Percentiles rank a stretch among this genome's conserved stretches.
phyloP scores from a whole-genome alignment of 1,284 basidiomycete species.

The Ustilago trichophora region DNA sequence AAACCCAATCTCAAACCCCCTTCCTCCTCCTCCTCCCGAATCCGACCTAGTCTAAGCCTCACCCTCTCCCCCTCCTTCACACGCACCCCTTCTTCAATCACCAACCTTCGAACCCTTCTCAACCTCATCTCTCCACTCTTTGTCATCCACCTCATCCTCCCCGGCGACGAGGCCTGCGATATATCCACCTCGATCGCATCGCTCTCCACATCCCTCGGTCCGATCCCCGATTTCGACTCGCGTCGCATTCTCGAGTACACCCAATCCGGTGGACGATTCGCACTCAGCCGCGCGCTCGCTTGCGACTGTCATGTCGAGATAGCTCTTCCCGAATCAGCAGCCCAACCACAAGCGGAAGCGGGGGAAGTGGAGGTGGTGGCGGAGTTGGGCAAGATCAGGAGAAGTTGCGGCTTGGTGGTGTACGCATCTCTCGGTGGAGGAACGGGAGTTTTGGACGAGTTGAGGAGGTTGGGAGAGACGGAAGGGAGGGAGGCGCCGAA shows the following conservation, averaged over 20 bases:
- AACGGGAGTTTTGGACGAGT: slow-evolving; percentile 10
- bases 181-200: slow-evolving; percentile 6
- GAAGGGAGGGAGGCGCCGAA: slow-evolving; percentile 19
- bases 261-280: slow-evolving; percentile 18
- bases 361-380: slow-evolving; percentile 4
- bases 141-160: slow-evolving; percentile 41
- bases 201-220: not conserved
- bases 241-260: slow-evolving; percentile 36
- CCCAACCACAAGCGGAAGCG: not conserved
- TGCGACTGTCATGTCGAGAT: slow-evolving; percentile 48
- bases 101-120: slow-evolving; percentile 21
- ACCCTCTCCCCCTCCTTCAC: slow-evolving; percentile 26
- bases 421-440: not conserved
- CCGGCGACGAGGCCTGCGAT: slow-evolving; percentile 7
- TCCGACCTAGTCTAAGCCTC: slow-evolving; percentile 24
- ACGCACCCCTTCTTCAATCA: slow-evolving; percentile 1
- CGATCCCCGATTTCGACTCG: slow-evolving; percentile 19
- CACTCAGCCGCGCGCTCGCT: slow-evolving; percentile 29
- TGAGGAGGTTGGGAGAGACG: not conserved
- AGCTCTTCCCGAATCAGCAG: too few species aligned
- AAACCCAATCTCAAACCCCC: not conserved
- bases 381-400: slow-evolving; percentile 25
- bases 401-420: slow-evolving; percentile 23
- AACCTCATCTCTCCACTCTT: slow-evolving; percentile 9
- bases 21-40: not conserved